Base-by-base conservation (phyloP, 352 stramenopile genomes). In the Phytophthora citricola region DNA sequence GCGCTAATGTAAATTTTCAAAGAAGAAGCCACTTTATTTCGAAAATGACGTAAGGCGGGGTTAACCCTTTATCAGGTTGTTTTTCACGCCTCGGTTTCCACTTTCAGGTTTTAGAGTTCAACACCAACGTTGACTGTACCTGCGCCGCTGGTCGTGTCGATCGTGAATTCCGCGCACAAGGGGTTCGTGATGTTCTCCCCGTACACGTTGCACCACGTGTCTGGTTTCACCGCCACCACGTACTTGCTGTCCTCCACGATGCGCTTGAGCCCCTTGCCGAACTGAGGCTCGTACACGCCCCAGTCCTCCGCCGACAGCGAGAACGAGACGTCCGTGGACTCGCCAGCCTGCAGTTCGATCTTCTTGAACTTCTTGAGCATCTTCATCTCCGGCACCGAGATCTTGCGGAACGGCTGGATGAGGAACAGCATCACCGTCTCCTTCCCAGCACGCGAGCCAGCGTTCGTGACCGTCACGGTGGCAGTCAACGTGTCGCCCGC, bases 351-450 rank as follows among this genome's bases (percentile, higher is more conserved):
- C 15, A 95, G 70, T 7, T 81, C 61, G 41, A 97, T 83, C 76
- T 96, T 96, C 22, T 72, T 69, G 63, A 95, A 95, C 40, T 83
- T 83, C 60, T 89, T 89, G 17, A 97, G 79, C 58, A 87, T 75
- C 75, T 95, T 96, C 47, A 91, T 76, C 45, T 94, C 85, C 7
- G 86, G 85, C 44, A 93, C 78, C 2, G 88, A 80, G 41, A 85
- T 80, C 24, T 61, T 47, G 29, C 83, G 85, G 51, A 78, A 84
- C 39, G 83, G 79, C 55, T 90, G 84, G 12, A 77, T 87, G 41
- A 95, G 64, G 44, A 97, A 91, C 38, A 96, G 52, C 58, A 96
- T 79, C n/a, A 94, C 77, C 0, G 72, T 86, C 58, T 97, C 84
- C 55, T 95, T 90, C 14, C 85, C 86, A 1, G 68, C 63, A 7